Evolutionary conservation across 2,329 filamentous ascomycete genomes (phyloP).

Genomic region (Aspergillus tubingensis): DNA sequence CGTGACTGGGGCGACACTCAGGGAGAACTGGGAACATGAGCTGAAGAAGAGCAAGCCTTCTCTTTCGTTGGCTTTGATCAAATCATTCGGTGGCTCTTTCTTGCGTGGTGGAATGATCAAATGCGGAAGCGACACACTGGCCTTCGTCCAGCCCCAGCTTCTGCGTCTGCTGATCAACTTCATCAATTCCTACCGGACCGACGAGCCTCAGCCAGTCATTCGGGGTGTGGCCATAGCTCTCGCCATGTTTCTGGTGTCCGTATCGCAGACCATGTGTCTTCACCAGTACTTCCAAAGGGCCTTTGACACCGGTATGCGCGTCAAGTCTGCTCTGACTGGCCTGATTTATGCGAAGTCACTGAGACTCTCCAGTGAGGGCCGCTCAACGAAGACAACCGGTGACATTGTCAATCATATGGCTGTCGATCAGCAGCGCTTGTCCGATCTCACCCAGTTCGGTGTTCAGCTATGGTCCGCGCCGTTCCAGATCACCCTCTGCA

Average conservation of each 20-base stretch:
- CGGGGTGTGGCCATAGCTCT: constrained; percentile 85
- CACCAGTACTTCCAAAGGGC: constrained; percentile 97
- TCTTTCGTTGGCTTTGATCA: constrained; percentile 82
- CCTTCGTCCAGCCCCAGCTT: constrained; percentile 89
- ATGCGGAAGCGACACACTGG: constrained; percentile 77
- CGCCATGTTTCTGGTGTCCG: constrained; percentile 86
- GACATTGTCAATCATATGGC: constrained; percentile 99
- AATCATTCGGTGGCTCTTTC: constrained; percentile 84
- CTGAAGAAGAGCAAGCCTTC: constrained; percentile 73
- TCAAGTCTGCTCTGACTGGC: constrained; percentile 86
- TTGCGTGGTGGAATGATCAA: constrained; percentile 82
- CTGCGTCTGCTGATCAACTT: constrained; percentile 81
- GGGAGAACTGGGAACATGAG: constrained; percentile 75
- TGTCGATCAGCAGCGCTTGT: constrained; percentile 91
- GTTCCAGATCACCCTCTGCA: constrained; percentile 93
- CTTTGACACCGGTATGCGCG: constrained; percentile 94
- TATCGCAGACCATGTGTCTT: constrained; percentile 83
- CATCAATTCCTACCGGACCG: constrained; percentile 71
- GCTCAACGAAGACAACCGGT: constrained; percentile 84
- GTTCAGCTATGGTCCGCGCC: constrained; percentile 96
- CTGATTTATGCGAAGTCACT: constrained; percentile 92
- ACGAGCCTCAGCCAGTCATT: constrained; percentile 71
- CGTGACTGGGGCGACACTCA: constrained; percentile 69
- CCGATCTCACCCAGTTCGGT: constrained; percentile 92
- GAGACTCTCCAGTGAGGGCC: constrained; percentile 87